Conservation (phyloP, 805 yeast species). For the Nakazawaea molendinolei region DNA sequence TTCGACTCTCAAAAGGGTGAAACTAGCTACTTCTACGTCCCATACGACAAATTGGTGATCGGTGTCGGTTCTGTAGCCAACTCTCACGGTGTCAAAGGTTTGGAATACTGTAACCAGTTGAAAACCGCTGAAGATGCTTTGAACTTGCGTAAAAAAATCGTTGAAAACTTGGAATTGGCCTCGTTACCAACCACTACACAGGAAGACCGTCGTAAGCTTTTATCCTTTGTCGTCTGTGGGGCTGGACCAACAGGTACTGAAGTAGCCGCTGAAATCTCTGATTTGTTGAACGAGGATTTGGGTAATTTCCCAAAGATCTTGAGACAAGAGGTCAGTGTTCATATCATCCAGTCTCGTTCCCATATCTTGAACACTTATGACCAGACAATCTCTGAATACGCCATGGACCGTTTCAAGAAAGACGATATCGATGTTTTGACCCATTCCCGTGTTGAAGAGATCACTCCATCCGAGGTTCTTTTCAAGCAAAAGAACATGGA, state of each 20-base stretch:
- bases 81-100: conserved; percentile 68
- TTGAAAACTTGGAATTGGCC: conserved; percentile 51
- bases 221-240: conserved; percentile 64
- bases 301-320: conserved; percentile 51
- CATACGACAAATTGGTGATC: conserved; percentile 64
- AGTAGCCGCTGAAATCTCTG: conserved; percentile 66
- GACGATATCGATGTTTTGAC: conserved; percentile 59
- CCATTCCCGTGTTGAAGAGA: conserved; percentile 56
- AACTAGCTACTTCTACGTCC: conserved; percentile 45
- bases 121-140: conserved; percentile 65
- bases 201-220: conserved; percentile 52
- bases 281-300: conserved; percentile 59
- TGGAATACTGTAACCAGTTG: conserved; percentile 52
- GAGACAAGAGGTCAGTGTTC: conserved; percentile 59
- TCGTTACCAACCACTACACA: conserved; percentile 59
- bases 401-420: conserved; percentile 54
- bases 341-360: conserved; percentile 62
- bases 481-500: conserved; percentile 43
- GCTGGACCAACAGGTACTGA: conserved; percentile 77
- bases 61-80: conserved; percentile 66
- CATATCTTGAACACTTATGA: conserved; percentile 66
- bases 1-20: conserved; percentile 34
- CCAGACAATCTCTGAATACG: conserved; percentile 56
- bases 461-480: conserved; percentile 48
- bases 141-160: conserved; percentile 46